Evolutionary conservation across 2,329 filamentous ascomycete genomes (phyloP).

Genomic region (Alternaria rosae): DNA sequence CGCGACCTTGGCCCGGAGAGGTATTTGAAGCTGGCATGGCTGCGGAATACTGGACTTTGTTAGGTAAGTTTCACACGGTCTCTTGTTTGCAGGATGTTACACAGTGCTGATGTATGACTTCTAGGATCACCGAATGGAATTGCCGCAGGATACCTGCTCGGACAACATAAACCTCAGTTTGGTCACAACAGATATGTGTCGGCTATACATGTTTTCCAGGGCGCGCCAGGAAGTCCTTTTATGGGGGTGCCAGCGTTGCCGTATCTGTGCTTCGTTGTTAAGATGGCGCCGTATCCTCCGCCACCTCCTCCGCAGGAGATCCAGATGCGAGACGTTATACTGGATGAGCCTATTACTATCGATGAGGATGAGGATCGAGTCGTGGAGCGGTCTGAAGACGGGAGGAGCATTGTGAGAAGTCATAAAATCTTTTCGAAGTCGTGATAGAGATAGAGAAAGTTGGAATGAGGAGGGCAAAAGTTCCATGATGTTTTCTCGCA

Average conservation of each 20-base stretch:
- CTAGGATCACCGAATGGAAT: slow-evolving; percentile 16
- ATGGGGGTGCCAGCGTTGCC: not conserved
- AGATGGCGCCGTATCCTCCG: not conserved
- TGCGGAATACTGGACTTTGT: not conserved
- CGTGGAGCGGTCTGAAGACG: not conserved
- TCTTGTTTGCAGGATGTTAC: not conserved
- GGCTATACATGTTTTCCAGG: slow-evolving; percentile 5
- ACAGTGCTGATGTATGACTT: not conserved
- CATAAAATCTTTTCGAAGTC: not conserved
- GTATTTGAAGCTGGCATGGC: not conserved
- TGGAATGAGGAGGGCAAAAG: not conserved
- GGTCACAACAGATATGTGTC: slow-evolving; percentile 14
- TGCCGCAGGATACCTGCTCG: slow-evolving; percentile 11
- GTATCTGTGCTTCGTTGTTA: not conserved
- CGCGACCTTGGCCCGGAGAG: not conserved
- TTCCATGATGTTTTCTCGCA: not conserved
- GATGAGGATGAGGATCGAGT: slow-evolving; percentile 1
- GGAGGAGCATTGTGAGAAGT: not conserved
- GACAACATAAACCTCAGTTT: slow-evolving; percentile 19
- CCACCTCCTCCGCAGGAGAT: not conserved
- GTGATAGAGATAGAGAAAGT: not conserved
- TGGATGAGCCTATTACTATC: not conserved
- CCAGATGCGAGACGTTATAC: not conserved
- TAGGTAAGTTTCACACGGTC: not conserved
- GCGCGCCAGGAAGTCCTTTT: not conserved